phyloP scores from a whole-genome alignment of 2,329 filamentous ascomycete species.

The Botrytis tulipae region DNA sequence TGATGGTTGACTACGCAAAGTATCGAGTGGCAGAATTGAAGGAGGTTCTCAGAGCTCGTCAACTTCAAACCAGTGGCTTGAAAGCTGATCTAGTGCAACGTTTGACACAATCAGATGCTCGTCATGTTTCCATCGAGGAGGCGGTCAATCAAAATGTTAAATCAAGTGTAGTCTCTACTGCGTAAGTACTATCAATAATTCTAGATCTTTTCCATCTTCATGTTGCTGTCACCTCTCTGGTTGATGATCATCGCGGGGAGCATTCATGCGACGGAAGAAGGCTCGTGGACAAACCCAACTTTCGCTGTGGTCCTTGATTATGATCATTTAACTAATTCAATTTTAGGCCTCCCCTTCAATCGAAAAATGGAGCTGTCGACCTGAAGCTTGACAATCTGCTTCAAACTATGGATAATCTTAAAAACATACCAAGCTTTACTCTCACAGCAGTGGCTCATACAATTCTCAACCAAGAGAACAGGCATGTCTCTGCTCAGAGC shows the following conservation, averaged over 20 bases:
- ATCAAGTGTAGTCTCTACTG: background rate
- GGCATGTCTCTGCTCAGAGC: background rate
- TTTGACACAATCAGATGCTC: constrained; percentile 11
- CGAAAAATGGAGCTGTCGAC: background rate
- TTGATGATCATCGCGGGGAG: background rate
- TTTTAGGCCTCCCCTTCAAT: background rate
- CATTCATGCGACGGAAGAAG: background rate
- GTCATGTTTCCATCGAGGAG: background rate
- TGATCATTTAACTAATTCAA: background rate
- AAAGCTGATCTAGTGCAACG: background rate
- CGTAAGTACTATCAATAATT: background rate
- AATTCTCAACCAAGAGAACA: background rate
- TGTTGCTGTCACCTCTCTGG: background rate
- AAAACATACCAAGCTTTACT: background rate
- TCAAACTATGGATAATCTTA: background rate
- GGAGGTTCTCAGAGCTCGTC: background rate
- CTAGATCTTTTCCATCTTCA: background rate
- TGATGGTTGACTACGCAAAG: constrained; percentile 13
- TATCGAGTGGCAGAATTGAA: constrained; percentile 1
- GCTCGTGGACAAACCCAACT: background rate
- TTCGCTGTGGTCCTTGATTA: background rate
- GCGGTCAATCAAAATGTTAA: background rate
- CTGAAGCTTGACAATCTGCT: background rate
- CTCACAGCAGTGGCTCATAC: background rate
- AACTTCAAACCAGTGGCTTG: background rate